Base-by-base conservation (phyloP, 345 rosid genomes). In the Citrus medica region DNA sequence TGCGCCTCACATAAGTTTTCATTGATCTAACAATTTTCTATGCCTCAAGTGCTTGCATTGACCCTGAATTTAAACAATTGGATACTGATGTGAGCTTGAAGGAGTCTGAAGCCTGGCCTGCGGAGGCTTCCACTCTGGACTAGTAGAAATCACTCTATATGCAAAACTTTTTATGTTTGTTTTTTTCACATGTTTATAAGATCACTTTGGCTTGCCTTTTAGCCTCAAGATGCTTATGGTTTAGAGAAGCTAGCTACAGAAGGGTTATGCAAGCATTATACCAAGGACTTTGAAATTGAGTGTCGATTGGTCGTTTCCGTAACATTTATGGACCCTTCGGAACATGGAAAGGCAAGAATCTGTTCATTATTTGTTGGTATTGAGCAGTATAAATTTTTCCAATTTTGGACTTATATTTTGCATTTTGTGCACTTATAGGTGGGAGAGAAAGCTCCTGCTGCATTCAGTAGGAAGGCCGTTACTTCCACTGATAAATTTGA, bases 191-290 rank as follows among this genome's bases (percentile, higher is more conserved):
- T 65, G 33, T 66, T 76, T 64, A 74, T 60, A 22, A 59, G 55
- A 19, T 71, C 63, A 4, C 48, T 55, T 28, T 22, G 69, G 42
- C 37, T 21, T 74, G 69, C 10, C 64, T 75, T 84, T 83, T 86
- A 94, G 94, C 94, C 99, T 77, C 99, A 96, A 93, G 99, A 97
- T 87, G 99, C 98, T 65, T 97, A 97, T 85, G 98, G 98, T 56
- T 79, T 94, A 92, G 99, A 97, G 85, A 93, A 97, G 88, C 98
- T 97, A 69, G 98, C 98, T 1, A 93, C 98, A 1, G 98, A 97
- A 87, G 98, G 92, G 86, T 74, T 92, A 79, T 97, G 99, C 85
- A 94, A 97, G 91, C 98, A 94, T 79, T 93, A 97, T 89, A 94
- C 95, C 73, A 93, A 94, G 79, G 97, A 94, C 73, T 96, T 96